phyloP scores from a whole-genome alignment of 2,329 filamentous ascomycete genomes.

The Pseudogymnoascus sp. region DNA sequence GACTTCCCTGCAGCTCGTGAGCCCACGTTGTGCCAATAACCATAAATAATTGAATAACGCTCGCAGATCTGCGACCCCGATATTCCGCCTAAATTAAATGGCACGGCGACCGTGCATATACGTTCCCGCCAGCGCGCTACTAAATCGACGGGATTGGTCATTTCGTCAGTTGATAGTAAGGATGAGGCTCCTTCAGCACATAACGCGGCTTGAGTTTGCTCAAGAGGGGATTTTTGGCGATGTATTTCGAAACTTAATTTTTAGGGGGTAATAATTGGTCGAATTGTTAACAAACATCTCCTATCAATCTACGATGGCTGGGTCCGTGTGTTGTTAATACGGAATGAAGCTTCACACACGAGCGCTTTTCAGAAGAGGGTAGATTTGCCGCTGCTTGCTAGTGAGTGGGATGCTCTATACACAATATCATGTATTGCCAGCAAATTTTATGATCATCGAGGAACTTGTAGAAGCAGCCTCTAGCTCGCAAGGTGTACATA shows the following conservation, averaged over 20 bases:
- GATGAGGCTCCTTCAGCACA: background rate
- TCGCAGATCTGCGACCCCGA: background rate
- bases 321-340: background rate
- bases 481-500: no score
- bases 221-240: background rate
- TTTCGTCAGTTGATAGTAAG: background rate
- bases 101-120: background rate
- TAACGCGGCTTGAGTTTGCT: background rate
- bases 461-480: no score
- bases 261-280: background rate
- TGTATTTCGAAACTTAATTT: background rate
- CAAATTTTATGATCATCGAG: no score
- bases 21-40: background rate
- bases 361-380: no score
- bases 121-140: background rate
- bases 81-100: background rate
- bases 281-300: background rate
- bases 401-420: no score
- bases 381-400: no score
- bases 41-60: background rate
- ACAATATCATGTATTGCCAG: no score
- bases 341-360: background rate
- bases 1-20: background rate
- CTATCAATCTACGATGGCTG: background rate
- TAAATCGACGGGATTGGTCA: background rate